Percentiles rank a stretch among this genome's conserved stretches.
phyloP scores from a whole-genome alignment of 2,329 filamentous ascomycete genomes.

The Microsporum ferrugineum region DNA sequence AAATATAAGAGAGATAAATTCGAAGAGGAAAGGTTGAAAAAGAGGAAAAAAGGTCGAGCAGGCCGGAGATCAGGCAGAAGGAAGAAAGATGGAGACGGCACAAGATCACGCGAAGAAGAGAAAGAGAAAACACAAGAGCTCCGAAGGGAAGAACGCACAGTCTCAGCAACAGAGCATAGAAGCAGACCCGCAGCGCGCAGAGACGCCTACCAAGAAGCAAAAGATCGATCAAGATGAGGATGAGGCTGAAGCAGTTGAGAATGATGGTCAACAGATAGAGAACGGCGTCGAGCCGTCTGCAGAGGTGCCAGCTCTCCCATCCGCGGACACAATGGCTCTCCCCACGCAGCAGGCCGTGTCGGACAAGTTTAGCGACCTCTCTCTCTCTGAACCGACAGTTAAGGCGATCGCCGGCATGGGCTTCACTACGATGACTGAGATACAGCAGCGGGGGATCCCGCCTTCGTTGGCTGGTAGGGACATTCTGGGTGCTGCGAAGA shows the following conservation, averaged over 20 bases:
- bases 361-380: conserved; percentile 25
- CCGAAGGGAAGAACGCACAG: conserved; percentile 15
- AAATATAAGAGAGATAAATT: neutral
- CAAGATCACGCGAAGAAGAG: conserved; percentile 33
- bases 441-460: conserved; percentile 77
- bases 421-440: conserved; percentile 91
- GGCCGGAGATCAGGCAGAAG: too few relatives aligned
- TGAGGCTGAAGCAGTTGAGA: conserved; percentile 15
- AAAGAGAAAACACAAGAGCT: conserved; percentile 34
- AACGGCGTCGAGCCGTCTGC: conserved; percentile 26
- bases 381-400: conserved; percentile 1
- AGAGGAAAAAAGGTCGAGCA: neutral
- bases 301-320: conserved; percentile 40
- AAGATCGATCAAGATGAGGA: conserved; percentile 19
- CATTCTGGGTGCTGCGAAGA: conserved; percentile 91
- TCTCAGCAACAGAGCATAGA: neutral
- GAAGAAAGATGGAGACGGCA: conserved; percentile 25
- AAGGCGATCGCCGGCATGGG: conserved; percentile 81
- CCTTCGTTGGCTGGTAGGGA: conserved; percentile 81
- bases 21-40: conserved; percentile 9
- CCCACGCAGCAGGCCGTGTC: conserved; percentile 52
- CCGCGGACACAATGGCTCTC: conserved; percentile 40
- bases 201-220: conserved; percentile 5
- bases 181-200: neutral
- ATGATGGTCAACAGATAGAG: neutral